Conservation (phyloP, 2,329 filamentous ascomycete species). For the Blumeria hordei region DNA sequence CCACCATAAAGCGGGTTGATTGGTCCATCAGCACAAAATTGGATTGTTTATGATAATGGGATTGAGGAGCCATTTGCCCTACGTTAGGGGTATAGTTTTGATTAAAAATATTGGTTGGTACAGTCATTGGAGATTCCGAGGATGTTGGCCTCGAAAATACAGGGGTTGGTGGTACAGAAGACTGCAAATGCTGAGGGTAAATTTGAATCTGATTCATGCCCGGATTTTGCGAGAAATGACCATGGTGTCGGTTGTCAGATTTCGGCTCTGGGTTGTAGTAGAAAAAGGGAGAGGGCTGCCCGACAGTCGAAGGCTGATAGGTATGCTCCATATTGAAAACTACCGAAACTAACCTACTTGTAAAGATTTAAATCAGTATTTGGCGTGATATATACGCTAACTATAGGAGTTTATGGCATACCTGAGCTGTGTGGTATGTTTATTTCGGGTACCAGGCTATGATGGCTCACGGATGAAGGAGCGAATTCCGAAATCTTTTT, state of each 20-base stretch:
- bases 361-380: too few species aligned
- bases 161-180: constrained; percentile 35
- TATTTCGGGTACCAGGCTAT: too few species aligned
- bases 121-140: constrained; percentile 33
- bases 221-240: constrained; percentile 44
- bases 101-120: constrained; percentile 12
- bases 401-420: too few species aligned
- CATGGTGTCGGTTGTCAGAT: constrained; percentile 48
- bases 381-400: too few species aligned
- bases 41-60: constrained; percentile 49
- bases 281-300: constrained; percentile 49
- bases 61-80: constrained; percentile 53
- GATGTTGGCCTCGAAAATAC: constrained; percentile 41
- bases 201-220: constrained; percentile 23
- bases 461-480: too few species aligned
- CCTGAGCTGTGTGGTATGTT: too few species aligned
- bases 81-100: constrained; percentile 14
- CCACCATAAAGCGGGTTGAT: constrained; percentile 34
- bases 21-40: constrained; percentile 40
- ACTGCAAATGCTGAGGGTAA: constrained; percentile 25
- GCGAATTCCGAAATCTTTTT: too few species aligned
- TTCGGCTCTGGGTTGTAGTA: constrained; percentile 65
- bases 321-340: constrained; percentile 13
- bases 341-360: neutral
- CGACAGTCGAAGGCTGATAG: constrained; percentile 11